phyloP scores from a whole-genome alignment of 164 flowering plant genomes.

The Cinnamomum micranthum region DNA sequence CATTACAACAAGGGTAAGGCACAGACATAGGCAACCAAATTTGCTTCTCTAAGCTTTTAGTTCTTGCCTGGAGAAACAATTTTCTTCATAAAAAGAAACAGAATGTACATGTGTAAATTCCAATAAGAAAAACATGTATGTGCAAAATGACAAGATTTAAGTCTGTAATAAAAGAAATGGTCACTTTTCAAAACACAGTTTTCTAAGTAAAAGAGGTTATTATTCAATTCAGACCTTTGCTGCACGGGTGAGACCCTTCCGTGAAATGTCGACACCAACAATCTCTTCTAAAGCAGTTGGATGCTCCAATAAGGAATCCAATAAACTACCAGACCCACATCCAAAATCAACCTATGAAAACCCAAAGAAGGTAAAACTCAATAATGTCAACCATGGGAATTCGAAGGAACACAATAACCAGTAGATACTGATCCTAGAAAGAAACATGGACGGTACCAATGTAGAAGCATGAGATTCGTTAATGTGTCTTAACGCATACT shows the following conservation, averaged over 20 bases:
- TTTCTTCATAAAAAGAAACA: too few relatives aligned
- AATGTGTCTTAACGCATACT: constrained; percentile 71
- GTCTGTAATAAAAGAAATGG: too few relatives aligned
- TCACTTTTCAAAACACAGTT: neutral
- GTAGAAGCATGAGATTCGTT: constrained; percentile 61
- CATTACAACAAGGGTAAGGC: neutral
- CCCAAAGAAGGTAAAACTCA: constrained; percentile 3
- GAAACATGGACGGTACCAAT: constrained; percentile 44
- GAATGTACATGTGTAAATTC: too few relatives aligned
- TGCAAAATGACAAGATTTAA: neutral
- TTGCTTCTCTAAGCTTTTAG: neutral
- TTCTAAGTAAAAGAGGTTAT: neutral
- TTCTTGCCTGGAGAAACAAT: neutral
- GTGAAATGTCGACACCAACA: constrained; percentile 87
- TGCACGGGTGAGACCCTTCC: constrained; percentile 73
- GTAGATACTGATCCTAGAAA: neutral
- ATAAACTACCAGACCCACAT: constrained; percentile 90
- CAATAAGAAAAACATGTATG: too few relatives aligned
- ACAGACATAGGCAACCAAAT: neutral
- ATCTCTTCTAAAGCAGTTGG: constrained; percentile 62
- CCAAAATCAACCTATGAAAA: constrained; percentile 84
- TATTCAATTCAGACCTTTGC: constrained; percentile 59
- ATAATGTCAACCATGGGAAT: neutral
- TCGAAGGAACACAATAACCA: neutral
- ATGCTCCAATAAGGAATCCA: constrained; percentile 66